A percentile compares a stretch with the other conserved stretches of the same genome.
phyloP scores from a whole-genome alignment of 2,329 filamentous ascomycete species.

The Microcyclospora tardicrescens region DNA sequence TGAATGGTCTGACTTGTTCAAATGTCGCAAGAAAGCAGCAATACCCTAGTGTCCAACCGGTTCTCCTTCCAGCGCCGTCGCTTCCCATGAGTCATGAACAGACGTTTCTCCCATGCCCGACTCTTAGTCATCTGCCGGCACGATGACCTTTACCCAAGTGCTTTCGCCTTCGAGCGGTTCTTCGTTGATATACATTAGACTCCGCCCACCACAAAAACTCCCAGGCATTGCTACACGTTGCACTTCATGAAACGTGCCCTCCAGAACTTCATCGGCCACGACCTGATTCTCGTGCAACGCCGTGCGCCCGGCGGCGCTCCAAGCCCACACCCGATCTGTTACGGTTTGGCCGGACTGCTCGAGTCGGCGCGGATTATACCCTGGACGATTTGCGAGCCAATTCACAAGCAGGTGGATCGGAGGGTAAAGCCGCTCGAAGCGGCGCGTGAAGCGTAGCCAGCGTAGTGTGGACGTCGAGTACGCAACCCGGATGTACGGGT shows the following conservation, averaged over 20 bases:
- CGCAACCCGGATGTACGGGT: conserved; percentile 60
- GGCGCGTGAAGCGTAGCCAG: conserved; percentile 47
- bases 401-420: conserved; percentile 46
- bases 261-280: neutral
- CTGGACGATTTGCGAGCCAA: conserved; percentile 43
- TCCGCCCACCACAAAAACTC: conserved; percentile 10
- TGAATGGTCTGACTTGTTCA: too few relatives aligned
- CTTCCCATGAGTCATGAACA: too few relatives aligned
- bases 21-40: too few relatives aligned
- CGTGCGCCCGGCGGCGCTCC: conserved; percentile 18
- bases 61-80: too few relatives aligned
- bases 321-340: conserved; percentile 40
- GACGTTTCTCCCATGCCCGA: too few relatives aligned
- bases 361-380: conserved; percentile 46
- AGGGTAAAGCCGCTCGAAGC: conserved; percentile 53
- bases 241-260: conserved; percentile 6
- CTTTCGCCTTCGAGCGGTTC: conserved; percentile 4
- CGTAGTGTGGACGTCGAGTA: conserved; percentile 46
- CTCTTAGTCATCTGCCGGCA: neutral
- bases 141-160: conserved; percentile 5
- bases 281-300: conserved; percentile 4
- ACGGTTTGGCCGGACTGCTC: conserved; percentile 47
- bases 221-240: conserved; percentile 7
- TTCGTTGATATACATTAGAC: conserved; percentile 11
- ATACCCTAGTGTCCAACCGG: too few relatives aligned